Evolutionary conservation across 805 yeast genomes (phyloP), one percentile per base, ranked within the genome.

Genomic region (Lipomyces starkeyi): DNA sequence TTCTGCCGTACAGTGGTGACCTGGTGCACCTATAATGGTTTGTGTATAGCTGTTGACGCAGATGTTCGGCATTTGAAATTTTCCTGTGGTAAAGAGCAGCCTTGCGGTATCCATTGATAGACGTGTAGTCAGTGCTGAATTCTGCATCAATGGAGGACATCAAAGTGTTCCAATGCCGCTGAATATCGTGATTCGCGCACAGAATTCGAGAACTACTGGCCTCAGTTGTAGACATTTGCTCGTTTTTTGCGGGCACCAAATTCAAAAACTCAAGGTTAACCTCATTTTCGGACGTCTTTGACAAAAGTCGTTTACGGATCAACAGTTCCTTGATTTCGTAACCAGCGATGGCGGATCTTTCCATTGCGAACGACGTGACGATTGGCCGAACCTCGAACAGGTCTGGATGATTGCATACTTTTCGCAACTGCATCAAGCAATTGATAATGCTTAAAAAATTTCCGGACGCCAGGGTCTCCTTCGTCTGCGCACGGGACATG

Each of bases 401-500:
- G 80, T 95, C 98, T 0, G 97, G 97, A 78, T 93, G 98, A 75
- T 93, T 93, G 81, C 98, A 93, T 35, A 93, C 98, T 78, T 95
- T 95, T 75, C 99, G 86, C 74, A 95, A 82, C 78, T 95, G 99
- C 99, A 95, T 95, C 80, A 95, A 84, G 82, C 98, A 95, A 75
- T 96, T 95, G 74, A 95, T 93, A 75, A 95, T 95, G 17, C 97
- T 91, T 78, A 95, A 82, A 75, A 93, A 95, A 76, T 95, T 95
- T 3, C 99, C 98, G 37, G 97, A 91, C 0, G 94, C 94, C 69
- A 95, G 83, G 2, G 98, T 95, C 71, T 91, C 98, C 74, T 87
- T 89, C 0, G 99, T 95, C 75, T 94, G 94, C 7, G 99, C 97
- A 71, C 99, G 83, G 1, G 97, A 90, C 97, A 95, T 91, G 76